A percentile compares a stretch with the other conserved stretches of the same genome.
Conservation (phyloP, 176 grass and related monocot species). For the Avena sativa region DNA sequence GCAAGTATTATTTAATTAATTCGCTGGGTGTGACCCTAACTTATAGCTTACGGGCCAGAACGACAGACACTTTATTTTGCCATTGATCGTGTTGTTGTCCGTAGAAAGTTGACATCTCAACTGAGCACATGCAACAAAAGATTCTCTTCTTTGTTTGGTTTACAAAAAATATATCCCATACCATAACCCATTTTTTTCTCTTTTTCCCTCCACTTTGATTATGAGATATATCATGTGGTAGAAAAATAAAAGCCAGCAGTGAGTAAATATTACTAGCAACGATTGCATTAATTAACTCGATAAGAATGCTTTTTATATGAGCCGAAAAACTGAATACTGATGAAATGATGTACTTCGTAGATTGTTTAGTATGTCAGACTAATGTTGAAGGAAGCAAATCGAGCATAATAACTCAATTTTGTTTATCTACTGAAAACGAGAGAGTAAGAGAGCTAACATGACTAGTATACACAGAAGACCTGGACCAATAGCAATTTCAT, state of each 20-base stretch:
- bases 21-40: neutral
- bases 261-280: neutral
- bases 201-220: slow-evolving; percentile 28
- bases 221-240: slow-evolving; percentile 7
- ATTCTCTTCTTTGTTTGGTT: slow-evolving; percentile 36
- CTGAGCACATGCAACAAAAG: slow-evolving; percentile 43
- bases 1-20: slow-evolving; percentile 25
- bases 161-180: slow-evolving; percentile 29
- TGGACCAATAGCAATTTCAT: slow-evolving; percentile 20
- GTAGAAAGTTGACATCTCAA: slow-evolving; percentile 35
- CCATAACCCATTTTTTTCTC: neutral
- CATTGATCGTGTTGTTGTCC: neutral
- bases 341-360: neutral
- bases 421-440: neutral
- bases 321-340: slow-evolving; percentile 3
- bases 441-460: neutral
- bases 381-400: slow-evolving; percentile 10
- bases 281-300: neutral
- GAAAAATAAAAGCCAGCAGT: slow-evolving; percentile 33
- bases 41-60: neutral
- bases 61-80: neutral
- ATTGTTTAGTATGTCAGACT: neutral
- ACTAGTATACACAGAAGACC: neutral
- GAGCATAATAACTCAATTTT: neutral
- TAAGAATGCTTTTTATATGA: neutral